Evolutionary conservation across 495 filamentous ascomycete species (phyloP).

Genomic region (Oleoguttula mirabilis): DNA sequence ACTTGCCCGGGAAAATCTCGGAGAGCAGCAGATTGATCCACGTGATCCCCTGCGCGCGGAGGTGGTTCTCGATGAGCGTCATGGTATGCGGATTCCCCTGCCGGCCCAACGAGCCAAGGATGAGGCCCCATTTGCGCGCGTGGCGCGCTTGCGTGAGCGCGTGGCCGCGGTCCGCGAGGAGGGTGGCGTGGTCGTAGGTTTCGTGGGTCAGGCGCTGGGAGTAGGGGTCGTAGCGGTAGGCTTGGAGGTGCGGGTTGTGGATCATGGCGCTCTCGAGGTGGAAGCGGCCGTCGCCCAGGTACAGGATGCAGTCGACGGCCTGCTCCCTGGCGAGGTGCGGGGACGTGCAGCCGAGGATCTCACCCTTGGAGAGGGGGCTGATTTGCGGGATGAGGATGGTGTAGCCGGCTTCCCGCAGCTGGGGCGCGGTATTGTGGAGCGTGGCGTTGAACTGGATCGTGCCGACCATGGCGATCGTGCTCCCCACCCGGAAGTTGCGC

Average conservation of each 20-base stretch:
- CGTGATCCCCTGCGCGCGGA: constrained; percentile 55
- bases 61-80: constrained; percentile 64
- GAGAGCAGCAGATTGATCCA: constrained; percentile 73
- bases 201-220: constrained; percentile 82
- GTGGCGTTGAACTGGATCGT: constrained; percentile 99
- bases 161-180: constrained; percentile 64
- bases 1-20: constrained; percentile 92
- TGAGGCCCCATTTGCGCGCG: constrained; percentile 84
- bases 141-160: constrained; percentile 63
- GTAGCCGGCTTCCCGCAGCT: constrained; percentile 72
- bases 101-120: constrained; percentile 79
- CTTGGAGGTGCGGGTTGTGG: constrained; percentile 78
- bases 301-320: constrained; percentile 68
- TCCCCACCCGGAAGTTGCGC: constrained; percentile 71
- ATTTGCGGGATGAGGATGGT: constrained; percentile 80
- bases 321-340: constrained; percentile 50
- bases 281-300: constrained; percentile 92
- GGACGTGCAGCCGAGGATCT: constrained; percentile 92
- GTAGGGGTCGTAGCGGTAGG: constrained; percentile 96
- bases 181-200: constrained; percentile 76
- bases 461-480: constrained; percentile 82
- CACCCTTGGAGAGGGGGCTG: constrained; percentile 78
- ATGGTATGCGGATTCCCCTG: constrained; percentile 95
- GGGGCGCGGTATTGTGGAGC: constrained; percentile 64
- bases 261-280: constrained; percentile 98